Evolutionary conservation across 805 yeast species (phyloP).

Genomic region (Starmerella apis): DNA sequence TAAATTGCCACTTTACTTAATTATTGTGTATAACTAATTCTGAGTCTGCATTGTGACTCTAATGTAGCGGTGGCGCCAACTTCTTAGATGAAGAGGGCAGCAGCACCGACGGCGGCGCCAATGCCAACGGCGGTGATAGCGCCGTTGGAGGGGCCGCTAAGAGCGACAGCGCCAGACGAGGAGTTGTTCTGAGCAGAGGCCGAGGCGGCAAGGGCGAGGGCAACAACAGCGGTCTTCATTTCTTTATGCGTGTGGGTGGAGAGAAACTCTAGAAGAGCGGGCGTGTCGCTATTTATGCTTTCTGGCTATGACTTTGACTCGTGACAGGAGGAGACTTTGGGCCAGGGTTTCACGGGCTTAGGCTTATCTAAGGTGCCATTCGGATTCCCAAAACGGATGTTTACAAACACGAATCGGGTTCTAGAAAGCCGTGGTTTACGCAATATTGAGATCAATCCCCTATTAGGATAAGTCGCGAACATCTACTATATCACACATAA

Average conservation of each 20-base stretch:
- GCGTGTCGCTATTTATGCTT: constrained; percentile 6
- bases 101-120: constrained; percentile 24
- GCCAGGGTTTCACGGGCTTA: constrained; percentile 4
- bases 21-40: background rate
- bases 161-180: constrained; percentile 8
- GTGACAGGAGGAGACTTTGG: background rate
- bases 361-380: constrained; percentile 2
- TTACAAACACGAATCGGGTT: constrained; percentile 9
- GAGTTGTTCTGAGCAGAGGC: constrained; percentile 9
- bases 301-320: background rate
- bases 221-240: constrained; percentile 14
- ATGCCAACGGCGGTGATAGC: constrained; percentile 21
- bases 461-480: background rate
- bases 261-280: background rate
- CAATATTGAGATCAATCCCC: background rate
- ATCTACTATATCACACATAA: too few relatives aligned
- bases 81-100: constrained; percentile 21
- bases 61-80: background rate
- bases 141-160: constrained; percentile 10
- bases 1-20: background rate
- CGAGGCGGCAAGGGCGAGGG: constrained; percentile 12
- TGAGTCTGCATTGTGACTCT: background rate
- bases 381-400: constrained; percentile 5
- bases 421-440: background rate
- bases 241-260: background rate